Evolutionary conservation across 2,329 filamentous ascomycete genomes (phyloP).

Genomic region (Chaetothyriales sp.): DNA sequence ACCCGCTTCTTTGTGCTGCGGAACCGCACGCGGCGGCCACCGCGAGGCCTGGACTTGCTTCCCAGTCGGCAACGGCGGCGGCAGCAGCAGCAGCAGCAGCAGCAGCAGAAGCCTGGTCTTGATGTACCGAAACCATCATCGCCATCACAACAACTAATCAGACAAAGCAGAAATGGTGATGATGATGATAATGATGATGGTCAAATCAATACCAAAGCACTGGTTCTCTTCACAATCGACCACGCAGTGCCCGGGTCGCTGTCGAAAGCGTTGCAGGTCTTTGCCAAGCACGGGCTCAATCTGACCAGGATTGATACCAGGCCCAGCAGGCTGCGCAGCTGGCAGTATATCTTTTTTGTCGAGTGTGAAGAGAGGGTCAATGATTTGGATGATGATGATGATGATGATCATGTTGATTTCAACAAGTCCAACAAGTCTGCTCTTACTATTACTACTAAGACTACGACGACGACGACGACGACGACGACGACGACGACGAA

Average conservation of each 20-base stretch:
- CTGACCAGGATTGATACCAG: constrained; percentile 81
- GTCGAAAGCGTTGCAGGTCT: constrained; percentile 64
- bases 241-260: constrained; percentile 67
- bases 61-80: constrained; percentile 1
- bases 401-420: no score
- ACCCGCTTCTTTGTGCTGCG: constrained; percentile 33
- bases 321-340: constrained; percentile 37
- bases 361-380: constrained; percentile 47
- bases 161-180: no score
- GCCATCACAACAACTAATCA: no score
- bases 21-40: constrained; percentile 12
- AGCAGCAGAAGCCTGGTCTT: not conserved
- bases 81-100: constrained; percentile 7
- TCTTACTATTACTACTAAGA: no score
- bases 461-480: no score
- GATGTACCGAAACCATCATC: not conserved
- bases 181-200: not conserved
- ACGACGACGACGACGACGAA: no score
- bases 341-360: constrained; percentile 91
- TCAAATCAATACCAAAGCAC: constrained; percentile 40
- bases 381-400: not conserved
- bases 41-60: not conserved
- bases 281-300: constrained; percentile 58
- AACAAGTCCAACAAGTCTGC: no score
- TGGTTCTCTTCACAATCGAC: constrained; percentile 70